Conservation (phyloP, 2,329 filamentous ascomycete genomes). For the Xylariaceae sp. region DNA sequence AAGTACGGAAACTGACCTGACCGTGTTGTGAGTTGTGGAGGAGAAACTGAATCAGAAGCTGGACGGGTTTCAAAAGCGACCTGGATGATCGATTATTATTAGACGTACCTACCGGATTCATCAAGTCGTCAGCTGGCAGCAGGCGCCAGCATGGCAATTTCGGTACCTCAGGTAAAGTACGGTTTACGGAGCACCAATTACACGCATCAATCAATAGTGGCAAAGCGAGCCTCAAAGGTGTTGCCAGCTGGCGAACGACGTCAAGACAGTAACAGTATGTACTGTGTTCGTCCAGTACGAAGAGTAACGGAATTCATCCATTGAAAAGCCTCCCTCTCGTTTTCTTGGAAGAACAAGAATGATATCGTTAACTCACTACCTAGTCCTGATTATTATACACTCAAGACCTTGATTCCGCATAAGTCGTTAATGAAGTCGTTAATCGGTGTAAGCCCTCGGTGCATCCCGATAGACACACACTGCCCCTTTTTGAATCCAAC, state of each 20-base stretch:
- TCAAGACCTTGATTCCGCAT: no score
- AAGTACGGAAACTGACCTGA: background rate
- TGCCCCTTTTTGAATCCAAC: no score
- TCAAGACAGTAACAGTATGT: no score
- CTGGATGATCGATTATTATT: background rate
- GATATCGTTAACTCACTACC: background rate
- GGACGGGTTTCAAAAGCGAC: background rate
- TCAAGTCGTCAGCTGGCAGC: background rate
- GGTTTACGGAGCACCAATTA: no score
- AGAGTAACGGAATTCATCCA: background rate
- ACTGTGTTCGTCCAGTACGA: background rate
- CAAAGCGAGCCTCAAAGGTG: background rate
- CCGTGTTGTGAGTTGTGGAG: background rate
- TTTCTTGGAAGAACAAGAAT: background rate
- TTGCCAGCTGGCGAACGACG: background rate
- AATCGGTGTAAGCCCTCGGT: background rate
- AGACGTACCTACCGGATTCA: background rate
- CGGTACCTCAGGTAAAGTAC: no score
- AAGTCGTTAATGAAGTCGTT: background rate
- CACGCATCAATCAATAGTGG: no score
- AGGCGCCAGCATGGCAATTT: background rate
- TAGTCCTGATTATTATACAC: background rate
- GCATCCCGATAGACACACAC: no score
- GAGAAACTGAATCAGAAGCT: background rate
- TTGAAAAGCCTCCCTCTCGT: background rate